Percentiles rank a stretch among this genome's conserved stretches.
Evolutionary conservation across 2,329 filamentous ascomycete genomes (phyloP).

Genomic region (Cucurbitaria berberidis): DNA sequence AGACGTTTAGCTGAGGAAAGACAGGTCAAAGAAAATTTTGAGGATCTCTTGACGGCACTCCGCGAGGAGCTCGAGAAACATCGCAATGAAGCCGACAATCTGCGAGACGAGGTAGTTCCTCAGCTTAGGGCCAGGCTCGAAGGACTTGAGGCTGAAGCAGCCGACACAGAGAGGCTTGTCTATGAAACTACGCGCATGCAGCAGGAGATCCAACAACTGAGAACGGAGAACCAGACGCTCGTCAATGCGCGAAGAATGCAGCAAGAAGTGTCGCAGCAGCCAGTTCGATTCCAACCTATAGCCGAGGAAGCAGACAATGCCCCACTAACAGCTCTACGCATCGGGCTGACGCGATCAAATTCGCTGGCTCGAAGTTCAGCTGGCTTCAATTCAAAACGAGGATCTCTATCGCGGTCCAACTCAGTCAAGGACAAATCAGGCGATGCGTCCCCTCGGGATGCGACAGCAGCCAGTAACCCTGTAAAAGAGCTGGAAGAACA

Average conservation of each 20-base stretch:
- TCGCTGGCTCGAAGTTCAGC: conserved; percentile 66
- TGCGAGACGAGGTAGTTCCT: conserved; percentile 86
- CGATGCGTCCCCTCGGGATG: conserved; percentile 64
- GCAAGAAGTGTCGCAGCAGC: conserved; percentile 53
- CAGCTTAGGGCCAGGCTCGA: conserved; percentile 77
- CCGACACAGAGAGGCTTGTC: conserved; percentile 73
- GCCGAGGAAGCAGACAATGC: conserved; percentile 61
- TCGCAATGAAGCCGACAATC: conserved; percentile 87
- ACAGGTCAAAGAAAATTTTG: conserved; percentile 88
- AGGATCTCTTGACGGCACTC: conserved; percentile 85
- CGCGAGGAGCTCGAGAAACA: conserved; percentile 81
- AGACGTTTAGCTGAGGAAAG: conserved; percentile 84
- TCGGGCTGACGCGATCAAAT: conserved; percentile 68
- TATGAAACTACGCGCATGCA: conserved; percentile 87
- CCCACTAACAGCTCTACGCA: conserved; percentile 35
- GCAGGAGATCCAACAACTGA: conserved; percentile 71
- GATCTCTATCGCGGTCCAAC: conserved; percentile 60
- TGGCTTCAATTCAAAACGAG: conserved; percentile 48
- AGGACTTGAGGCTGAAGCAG: conserved; percentile 75
- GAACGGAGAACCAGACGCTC: conserved; percentile 68
- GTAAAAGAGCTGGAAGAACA: conserved; percentile 94
- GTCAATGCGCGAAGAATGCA: conserved; percentile 57
- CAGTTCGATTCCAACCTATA: conserved; percentile 64
- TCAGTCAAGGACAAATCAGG: conserved; percentile 49
- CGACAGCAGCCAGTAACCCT: conserved; percentile 35